A percentile compares a stretch with the other conserved stretches of the same genome.
Conservation (phyloP, 2,329 filamentous ascomycete species). For the Penicillium sp. region DNA sequence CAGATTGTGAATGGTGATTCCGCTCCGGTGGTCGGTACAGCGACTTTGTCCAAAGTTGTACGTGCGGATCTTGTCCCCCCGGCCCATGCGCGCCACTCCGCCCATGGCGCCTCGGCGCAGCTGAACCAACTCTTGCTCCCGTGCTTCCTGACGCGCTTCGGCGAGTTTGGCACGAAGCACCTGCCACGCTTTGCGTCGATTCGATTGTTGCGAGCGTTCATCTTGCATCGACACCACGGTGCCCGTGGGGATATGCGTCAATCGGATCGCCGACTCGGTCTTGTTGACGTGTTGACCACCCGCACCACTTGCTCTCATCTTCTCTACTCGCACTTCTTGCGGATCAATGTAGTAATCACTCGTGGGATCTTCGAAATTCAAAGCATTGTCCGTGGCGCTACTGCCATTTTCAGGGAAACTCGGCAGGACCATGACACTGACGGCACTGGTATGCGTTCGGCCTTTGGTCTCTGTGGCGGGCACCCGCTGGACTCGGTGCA, state of each 20-base stretch:
- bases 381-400: constrained; percentile 46
- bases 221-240: constrained; percentile 91
- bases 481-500: constrained; percentile 90
- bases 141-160: constrained; percentile 69
- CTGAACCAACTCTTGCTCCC: constrained; percentile 71
- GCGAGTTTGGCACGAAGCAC: constrained; percentile 76
- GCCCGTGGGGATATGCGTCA: constrained; percentile 84
- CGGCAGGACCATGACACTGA: constrained; percentile 85
- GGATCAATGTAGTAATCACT: constrained; percentile 89
- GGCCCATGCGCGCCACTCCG: constrained; percentile 69
- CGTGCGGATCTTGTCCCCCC: constrained; percentile 88
- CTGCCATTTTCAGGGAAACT: constrained; percentile 59
- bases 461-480: constrained; percentile 87
- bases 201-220: constrained; percentile 79
- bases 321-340: constrained; percentile 74
- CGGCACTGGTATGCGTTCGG: constrained; percentile 87
- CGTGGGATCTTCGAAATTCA: constrained; percentile 71
- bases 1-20: constrained; percentile 71
- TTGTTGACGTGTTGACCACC: constrained; percentile 98
- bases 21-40: constrained; percentile 83
- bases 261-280: constrained; percentile 87
- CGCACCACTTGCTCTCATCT: constrained; percentile 86
- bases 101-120: constrained; percentile 74
- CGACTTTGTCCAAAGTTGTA: constrained; percentile 77
- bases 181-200: constrained; percentile 81